Base-by-base conservation (phyloP, 1,284 basidiomycete species). In the Tilletia walkeri region DNA sequence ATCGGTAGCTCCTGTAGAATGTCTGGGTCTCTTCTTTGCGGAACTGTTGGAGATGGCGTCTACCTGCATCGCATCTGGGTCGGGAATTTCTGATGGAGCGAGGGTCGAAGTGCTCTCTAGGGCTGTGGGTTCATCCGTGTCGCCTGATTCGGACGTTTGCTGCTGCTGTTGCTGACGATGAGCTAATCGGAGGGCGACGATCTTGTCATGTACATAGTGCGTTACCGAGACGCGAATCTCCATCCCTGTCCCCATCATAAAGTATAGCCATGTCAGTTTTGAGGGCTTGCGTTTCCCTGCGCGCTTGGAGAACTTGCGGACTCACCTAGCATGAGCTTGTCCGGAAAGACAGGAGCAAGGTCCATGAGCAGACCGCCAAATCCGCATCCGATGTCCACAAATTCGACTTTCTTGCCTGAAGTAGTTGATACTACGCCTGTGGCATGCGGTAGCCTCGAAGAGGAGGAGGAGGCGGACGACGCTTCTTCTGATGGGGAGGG, bases 201-300 rank as follows among this genome's bases (percentile, higher is more conserved):
- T 97, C 79, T 95, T 92, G 85, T 98, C 95, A 73, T 91, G 87
- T 39, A 99, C 96, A 84, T 97, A 99, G 84, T 96, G 91, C 0
- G 95, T 94, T 68, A 99, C 96, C 79, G 96, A 92, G 1, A 93
- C 91, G 59, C 96, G 90, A 78, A 99, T 99, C 86, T 99, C 96
- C 89, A 99, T 90, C 16, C 96, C 59, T 63, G 59, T 30, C 24
- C 24, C 24, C 24, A 30, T 30, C 24, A 30, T 30, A 30, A 30
- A 30, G 24, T 30, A 30, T 30, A 30, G 24, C 2, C 24, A 30
- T 30, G 24, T 30, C 24, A 30, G 24, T 30, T 30, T 30, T 30
- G 24, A 30, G 24, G 24, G 24, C 24, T 30, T 30, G 24, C 24
- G 24, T 30, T 30, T 30, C 24, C 24, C 1, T 30, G 24, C 24